A percentile compares a stretch with the other conserved stretches of the same genome.
phyloP scores from a whole-genome alignment of 345 rosid species.

The Murraya koenigii region DNA sequence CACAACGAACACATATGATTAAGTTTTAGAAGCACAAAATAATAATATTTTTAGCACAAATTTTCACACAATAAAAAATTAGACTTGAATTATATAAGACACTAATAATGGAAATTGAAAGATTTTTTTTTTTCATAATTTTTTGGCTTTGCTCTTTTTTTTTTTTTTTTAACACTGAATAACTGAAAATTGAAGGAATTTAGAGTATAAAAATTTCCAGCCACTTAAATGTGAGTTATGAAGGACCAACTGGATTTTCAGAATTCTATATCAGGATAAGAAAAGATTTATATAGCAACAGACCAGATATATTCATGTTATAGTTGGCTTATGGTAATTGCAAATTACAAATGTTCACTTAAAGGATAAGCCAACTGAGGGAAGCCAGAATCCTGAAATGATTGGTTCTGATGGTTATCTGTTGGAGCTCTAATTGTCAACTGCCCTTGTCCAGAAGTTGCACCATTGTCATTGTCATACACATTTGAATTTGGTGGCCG shows the following conservation, averaged over 20 bases:
- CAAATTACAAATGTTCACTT: neutral
- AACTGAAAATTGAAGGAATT: no score
- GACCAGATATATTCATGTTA: neutral
- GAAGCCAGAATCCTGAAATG: neutral
- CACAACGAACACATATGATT: no score
- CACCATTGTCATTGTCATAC: neutral
- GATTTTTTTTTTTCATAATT: no score
- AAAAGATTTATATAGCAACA: neutral
- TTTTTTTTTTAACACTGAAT: no score
- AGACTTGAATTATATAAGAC: no score
- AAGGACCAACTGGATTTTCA: neutral
- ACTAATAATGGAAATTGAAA: no score
- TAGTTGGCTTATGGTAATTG: neutral
- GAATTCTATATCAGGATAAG: neutral
- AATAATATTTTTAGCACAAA: no score
- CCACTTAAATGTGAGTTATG: neutral
- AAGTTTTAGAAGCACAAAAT: no score
- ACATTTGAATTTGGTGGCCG: neutral
- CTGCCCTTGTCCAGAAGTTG: neutral
- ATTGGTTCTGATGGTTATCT: neutral
- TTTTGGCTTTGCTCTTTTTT: no score
- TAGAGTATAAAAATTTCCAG: no score
- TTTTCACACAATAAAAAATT: no score
- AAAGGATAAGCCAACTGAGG: neutral
- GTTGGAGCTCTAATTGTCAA: constrained; percentile 1